Evolutionary conservation across 2,329 filamentous ascomycete species (phyloP), one percentile per base, ranked within the genome.

Genomic region (Aspergillus fijiensis): DNA sequence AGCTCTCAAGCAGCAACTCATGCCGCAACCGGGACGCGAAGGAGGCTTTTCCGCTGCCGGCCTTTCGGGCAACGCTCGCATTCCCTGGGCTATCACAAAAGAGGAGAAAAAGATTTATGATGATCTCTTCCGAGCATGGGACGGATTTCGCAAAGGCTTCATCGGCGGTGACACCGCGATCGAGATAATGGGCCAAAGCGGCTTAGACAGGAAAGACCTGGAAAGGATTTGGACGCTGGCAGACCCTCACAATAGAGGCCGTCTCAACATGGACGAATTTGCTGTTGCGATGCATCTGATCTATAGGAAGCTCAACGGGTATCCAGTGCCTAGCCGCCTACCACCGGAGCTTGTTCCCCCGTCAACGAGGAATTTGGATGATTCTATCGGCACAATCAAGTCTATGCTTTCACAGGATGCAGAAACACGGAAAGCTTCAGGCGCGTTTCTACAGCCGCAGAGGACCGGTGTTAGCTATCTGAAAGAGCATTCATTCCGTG

Each of bases 201-300:
- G 95, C 48, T 81, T 99, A 31, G 91, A 95, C 51, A 96, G 96
- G 76, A 82, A 89, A 27, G 95, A 98, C 68, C 81, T 99, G 42
- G 95, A 98, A 76, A 85, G 89, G 33, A 88, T 98, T 54, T 99
- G 95, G 95, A 98, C 95, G 10, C 81, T 99, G 60, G 89, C 94
- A 3, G 95, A 99, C 73, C 89, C 93, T 33, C 89, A 93, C 65
- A 97, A 99, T 76, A 95, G 95, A 75, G 95, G 95, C 19, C 89
- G 93, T 58, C 84, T 99, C 31, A 93, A 99, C 70, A 86, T 98
- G 70, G 95, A 99, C 73, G 95, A 99, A 72, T 99, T 99, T 72
- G 93, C 95, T 9, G 94, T 99, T 55, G 92, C 93, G 10, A 99
- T 99, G 95, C 95, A 99, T 83, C 81, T 99, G 77, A 99, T 99